Evolutionary conservation across 305 asterid species (phyloP).

Genomic region (Fraxinus nigra): DNA sequence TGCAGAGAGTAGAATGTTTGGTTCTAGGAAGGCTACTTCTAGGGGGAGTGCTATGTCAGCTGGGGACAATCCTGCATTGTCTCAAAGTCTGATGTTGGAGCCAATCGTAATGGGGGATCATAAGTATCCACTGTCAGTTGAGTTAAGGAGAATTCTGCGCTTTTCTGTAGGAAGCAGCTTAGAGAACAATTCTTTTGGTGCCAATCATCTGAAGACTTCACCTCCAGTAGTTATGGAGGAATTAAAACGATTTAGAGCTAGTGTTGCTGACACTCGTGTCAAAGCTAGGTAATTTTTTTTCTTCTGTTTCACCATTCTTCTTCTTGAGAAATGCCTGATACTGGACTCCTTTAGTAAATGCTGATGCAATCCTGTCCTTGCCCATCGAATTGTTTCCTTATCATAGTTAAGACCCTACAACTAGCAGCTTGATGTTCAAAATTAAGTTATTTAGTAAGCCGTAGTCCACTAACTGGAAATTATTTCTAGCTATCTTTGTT

Average conservation of each 20-base stretch:
- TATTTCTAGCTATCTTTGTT: background rate
- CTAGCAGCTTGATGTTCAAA: background rate
- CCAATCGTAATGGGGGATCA: constrained; percentile 63
- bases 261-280: constrained; percentile 52
- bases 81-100: constrained; percentile 70
- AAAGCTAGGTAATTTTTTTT: constrained; percentile 67
- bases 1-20: constrained; percentile 54
- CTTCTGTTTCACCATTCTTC: background rate
- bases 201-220: constrained; percentile 60
- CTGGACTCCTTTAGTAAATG: background rate
- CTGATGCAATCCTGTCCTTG: background rate
- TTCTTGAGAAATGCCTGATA: constrained; percentile 7
- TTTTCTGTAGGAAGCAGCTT: constrained; percentile 52
- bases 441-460: background rate
- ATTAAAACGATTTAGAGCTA: constrained; percentile 57
- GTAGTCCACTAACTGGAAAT: background rate
- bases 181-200: constrained; percentile 61
- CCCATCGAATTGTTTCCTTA: background rate
- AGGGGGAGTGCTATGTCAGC: constrained; percentile 46
- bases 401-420: background rate
- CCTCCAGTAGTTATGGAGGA: constrained; percentile 67
- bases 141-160: constrained; percentile 67
- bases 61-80: constrained; percentile 57
- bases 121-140: constrained; percentile 48
- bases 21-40: constrained; percentile 58